Conservation (phyloP, 805 yeast genomes). For the Kazachstania kunashirensis region DNA sequence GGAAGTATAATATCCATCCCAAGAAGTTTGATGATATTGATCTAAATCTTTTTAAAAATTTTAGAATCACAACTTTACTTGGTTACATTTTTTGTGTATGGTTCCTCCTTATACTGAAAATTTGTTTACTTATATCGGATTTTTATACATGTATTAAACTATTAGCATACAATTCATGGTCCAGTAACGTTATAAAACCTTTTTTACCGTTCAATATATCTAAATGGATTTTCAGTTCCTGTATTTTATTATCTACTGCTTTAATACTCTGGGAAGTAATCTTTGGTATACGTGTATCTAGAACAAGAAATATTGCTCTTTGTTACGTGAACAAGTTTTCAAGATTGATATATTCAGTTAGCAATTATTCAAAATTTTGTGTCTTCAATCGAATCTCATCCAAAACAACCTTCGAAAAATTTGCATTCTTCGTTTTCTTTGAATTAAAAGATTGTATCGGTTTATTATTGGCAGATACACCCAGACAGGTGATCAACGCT, state of each 20-base stretch:
- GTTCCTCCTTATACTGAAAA: constrained; percentile 35
- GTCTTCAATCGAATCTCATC: constrained; percentile 60
- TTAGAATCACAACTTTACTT: constrained; percentile 15
- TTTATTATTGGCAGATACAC: constrained; percentile 67
- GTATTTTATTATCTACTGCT: constrained; percentile 61
- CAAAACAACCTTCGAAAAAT: constrained; percentile 50
- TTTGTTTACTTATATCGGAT: constrained; percentile 55
- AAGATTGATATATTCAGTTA: constrained; percentile 44
- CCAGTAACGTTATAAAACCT: constrained; percentile 40
- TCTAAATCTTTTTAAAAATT: constrained; percentile 14
- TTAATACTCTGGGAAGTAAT: constrained; percentile 46
- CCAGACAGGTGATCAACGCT: constrained; percentile 77
- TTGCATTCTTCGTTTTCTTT: constrained; percentile 54
- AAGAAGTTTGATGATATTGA: constrained; percentile 22
- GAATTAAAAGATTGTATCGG: constrained; percentile 53
- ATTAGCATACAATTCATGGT: constrained; percentile 63
- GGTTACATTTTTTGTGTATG: constrained; percentile 17
- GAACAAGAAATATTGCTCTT: constrained; percentile 55
- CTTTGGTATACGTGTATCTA: constrained; percentile 47
- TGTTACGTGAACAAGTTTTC: constrained; percentile 62
- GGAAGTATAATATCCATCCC: constrained; percentile 21
- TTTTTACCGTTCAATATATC: constrained; percentile 40
- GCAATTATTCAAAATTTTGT: constrained; percentile 58
- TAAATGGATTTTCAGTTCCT: constrained; percentile 65
- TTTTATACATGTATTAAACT: constrained; percentile 68